Evolutionary conservation across 2,329 filamentous ascomycete species (phyloP).

Genomic region (Colletotrichum godetiae): DNA sequence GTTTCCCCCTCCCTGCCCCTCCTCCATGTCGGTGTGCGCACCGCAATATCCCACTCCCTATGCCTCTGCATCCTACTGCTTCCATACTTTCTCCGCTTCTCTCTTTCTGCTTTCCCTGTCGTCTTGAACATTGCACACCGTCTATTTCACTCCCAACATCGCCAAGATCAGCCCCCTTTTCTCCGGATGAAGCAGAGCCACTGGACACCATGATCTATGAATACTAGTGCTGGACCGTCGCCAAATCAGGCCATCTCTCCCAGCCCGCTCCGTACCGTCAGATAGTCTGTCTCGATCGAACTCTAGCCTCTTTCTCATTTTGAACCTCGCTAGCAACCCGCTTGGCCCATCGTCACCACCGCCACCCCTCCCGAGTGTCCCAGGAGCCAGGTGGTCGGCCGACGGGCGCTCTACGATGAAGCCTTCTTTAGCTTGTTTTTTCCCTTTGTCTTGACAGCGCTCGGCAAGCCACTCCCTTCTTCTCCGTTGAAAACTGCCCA

Average conservation of each 20-base stretch:
- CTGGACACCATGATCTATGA: not conserved
- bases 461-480: conserved; percentile 2
- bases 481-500: not conserved
- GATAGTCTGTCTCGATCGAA: conserved; percentile 7
- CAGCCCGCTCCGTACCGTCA: conserved; percentile 9
- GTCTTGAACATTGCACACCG: not conserved
- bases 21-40: not conserved
- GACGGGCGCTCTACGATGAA: not conserved
- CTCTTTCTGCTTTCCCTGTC: not conserved
- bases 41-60: conserved; percentile 4
- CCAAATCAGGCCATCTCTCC: conserved; percentile 7
- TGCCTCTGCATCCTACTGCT: not conserved
- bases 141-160: not conserved
- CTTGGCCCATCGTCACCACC: conserved; percentile 1
- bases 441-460: not conserved
- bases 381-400: conserved; percentile 10
- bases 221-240: conserved; percentile 10
- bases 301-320: not conserved
- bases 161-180: conserved; percentile 5
- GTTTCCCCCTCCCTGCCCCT: not conserved
- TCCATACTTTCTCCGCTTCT: conserved; percentile 5
- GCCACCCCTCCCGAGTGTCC: not conserved
- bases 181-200: not conserved
- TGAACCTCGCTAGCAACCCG: not conserved
- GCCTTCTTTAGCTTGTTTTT: not conserved